Evolutionary conservation across 345 rosid species (phyloP), one percentile per base, ranked within the genome.

Genomic region (Boechera stricta): DNA sequence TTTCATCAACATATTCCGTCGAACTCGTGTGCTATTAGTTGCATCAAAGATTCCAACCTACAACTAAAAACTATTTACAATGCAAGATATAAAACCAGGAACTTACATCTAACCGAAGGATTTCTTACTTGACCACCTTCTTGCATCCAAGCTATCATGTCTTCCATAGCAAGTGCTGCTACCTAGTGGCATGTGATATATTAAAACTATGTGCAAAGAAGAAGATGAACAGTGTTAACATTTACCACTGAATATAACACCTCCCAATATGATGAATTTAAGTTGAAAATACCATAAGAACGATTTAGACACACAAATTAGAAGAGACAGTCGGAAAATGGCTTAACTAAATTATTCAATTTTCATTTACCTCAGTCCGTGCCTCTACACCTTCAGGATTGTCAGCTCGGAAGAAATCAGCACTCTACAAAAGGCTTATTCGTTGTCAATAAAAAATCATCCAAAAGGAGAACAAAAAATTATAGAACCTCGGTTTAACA

Each of bases 11-110:
- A 96, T 82, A 79, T 88, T 96, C 85, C 99, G 90, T 78, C 99
- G 82, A 57, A 48, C 79, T 70, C 95, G 87, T 75, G 81, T 84
- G 82, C 97, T 96, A 82, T 93, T 96, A 66, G 98, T 96, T 67
- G 99, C 99, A 84, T 93, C 99, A 91, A 96, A 89, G 81, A 96
- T 86, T 75, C 99, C 99, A 66, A 96, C 99, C 99, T 96, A 82
- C 64, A 85, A 55, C 38, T 31, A 71, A 47, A 66, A 65, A 62
- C 76, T 61, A 61, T 26, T 79, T 64, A 78, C 61, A 61, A 39
- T 60, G 68, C 63, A 77, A 59, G 64, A 63, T 32, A 78, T 8
- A 64, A 72, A 77, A 51, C 28, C 44, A 64, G 9, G 69, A 31
- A 55, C 16, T 28, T 63, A 35, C 24, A 6, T 66, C 49, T 45